These are phyloP conservation scores for Aspergillus fructus DNA, from an alignment of 2,329 filamentous ascomycete genomes.

Conservation along the genomic window DNA sequence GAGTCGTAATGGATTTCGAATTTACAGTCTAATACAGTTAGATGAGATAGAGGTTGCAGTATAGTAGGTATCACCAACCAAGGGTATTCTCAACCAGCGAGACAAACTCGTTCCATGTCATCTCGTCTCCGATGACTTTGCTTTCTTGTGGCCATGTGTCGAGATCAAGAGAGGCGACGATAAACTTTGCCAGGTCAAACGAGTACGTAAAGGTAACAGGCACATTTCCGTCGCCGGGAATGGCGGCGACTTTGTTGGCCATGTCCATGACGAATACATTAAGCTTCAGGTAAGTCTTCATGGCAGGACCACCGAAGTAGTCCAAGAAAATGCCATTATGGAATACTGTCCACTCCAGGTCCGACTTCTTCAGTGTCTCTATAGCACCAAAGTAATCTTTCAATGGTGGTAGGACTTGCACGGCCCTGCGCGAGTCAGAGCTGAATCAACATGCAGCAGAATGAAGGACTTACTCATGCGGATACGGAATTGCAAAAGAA, in stretches of 20 bases:
- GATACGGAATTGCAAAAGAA: constrained; percentile 18
- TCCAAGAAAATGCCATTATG: constrained; percentile 12
- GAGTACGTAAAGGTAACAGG: constrained; percentile 23
- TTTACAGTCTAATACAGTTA: constrained; percentile 15
- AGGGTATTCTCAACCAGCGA: constrained; percentile 18
- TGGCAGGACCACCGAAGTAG: constrained; percentile 14
- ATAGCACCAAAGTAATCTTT: constrained; percentile 7
- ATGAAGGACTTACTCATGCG: constrained; percentile 1
- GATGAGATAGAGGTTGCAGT: neutral
- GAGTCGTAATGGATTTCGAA: constrained; percentile 30
- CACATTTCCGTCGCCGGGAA: constrained; percentile 21
- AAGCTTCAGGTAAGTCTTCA: constrained; percentile 19
- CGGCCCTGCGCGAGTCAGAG: neutral
- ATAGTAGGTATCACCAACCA: constrained; percentile 10
- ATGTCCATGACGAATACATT: constrained; percentile 21
- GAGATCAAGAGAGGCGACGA: constrained; percentile 16
- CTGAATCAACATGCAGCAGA: neutral
- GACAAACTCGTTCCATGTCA: constrained; percentile 27
- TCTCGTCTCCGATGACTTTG: constrained; percentile 23
- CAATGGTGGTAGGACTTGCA: constrained; percentile 2
- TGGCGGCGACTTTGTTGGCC: constrained; percentile 17
- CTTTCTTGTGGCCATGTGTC: constrained; percentile 20
- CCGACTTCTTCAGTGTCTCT: neutral
- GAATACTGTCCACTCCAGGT: constrained; percentile 22
- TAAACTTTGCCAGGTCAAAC: constrained; percentile 25